Evolutionary conservation across 441 rosid species (phyloP).

Genomic region (Erodium moschatum): DNA sequence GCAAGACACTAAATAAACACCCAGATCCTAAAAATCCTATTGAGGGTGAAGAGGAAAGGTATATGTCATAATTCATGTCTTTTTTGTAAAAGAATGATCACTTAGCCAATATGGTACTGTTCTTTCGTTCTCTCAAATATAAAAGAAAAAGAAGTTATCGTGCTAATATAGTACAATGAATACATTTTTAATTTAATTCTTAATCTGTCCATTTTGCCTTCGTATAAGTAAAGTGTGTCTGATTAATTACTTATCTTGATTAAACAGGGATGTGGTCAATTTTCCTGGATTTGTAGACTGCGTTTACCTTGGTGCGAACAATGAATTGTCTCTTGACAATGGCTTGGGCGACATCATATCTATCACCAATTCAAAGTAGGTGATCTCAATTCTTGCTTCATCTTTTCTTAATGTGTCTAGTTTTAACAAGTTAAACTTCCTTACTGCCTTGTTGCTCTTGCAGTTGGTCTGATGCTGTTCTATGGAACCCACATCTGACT

Average conservation of each 20-base stretch:
- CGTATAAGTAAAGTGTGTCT: too few relatives aligned
- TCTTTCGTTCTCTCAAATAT: too few relatives aligned
- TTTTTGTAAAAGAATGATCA: too few relatives aligned
- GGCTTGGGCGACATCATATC: conserved; percentile 70
- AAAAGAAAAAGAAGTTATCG: too few relatives aligned
- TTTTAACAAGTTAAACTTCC: background rate
- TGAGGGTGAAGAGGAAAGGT: conserved; percentile 66
- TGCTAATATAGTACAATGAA: too few relatives aligned
- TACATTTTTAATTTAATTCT: too few relatives aligned
- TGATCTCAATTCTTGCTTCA: conserved; percentile 3
- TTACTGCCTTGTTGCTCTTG: conserved; percentile 15
- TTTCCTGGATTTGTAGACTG: conserved; percentile 93
- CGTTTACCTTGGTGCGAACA: conserved; percentile 62
- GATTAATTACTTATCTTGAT: too few relatives aligned
- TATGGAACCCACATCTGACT: conserved; percentile 87
- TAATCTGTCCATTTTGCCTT: too few relatives aligned
- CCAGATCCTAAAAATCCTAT: conserved; percentile 81
- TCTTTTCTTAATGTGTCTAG: background rate
- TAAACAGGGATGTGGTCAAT: conserved; percentile 48
- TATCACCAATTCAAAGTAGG: conserved; percentile 60
- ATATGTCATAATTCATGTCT: too few relatives aligned
- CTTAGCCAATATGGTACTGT: too few relatives aligned
- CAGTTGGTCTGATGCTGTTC: conserved; percentile 91
- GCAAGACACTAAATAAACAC: conserved; percentile 80
- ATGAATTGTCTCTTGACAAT: conserved; percentile 56